These are phyloP conservation scores for Plicaturopsis crispa DNA, from an alignment of 768 basidiomycete genomes.

Conservation along the genomic window DNA sequence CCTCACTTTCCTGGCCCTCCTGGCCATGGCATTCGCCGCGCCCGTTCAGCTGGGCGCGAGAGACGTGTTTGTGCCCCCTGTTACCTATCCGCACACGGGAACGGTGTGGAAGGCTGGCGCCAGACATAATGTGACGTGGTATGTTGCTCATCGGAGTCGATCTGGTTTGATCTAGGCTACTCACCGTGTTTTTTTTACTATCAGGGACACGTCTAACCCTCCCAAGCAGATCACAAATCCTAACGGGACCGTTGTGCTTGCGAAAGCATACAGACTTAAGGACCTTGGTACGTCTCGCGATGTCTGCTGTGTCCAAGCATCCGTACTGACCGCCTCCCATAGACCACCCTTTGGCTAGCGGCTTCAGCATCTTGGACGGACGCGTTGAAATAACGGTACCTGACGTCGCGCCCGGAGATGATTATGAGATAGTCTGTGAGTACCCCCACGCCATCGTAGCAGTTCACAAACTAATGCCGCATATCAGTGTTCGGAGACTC, in stretches of 20 bases:
- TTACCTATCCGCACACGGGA: slow-evolving; percentile 13
- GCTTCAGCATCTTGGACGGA: slow-evolving; percentile 10
- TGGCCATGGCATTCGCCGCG: slow-evolving; percentile 7
- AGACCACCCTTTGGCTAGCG: slow-evolving; percentile 14
- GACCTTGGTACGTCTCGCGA: slow-evolving; percentile 6
- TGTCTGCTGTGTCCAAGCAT: not conserved
- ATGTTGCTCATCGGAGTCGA: too few relatives aligned
- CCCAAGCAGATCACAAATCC: slow-evolving; percentile 17
- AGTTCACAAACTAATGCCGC: not conserved
- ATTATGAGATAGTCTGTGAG: slow-evolving; percentile 27
- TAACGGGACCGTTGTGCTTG: slow-evolving; percentile 13
- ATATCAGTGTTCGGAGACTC: slow-evolving; percentile 30
- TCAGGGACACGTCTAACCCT: slow-evolving; percentile 13
- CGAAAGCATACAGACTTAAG: not conserved
- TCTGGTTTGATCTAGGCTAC: not conserved
- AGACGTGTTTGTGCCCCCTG: slow-evolving; percentile 18
- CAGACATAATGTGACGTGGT: slow-evolving; percentile 21
- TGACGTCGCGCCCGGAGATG: slow-evolving; percentile 1
- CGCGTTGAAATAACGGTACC: slow-evolving; percentile 8
- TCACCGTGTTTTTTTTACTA: not conserved
- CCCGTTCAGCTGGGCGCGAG: slow-evolving; percentile 6
- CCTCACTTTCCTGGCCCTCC: slow-evolving; percentile 9
- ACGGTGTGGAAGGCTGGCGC: slow-evolving; percentile 18
- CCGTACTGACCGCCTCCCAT: not conserved
- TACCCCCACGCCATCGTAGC: slow-evolving; percentile 5